These are phyloP conservation scores for Clavispora asparagi DNA, from an alignment of 805 yeast species.

Conservation along the genomic window DNA sequence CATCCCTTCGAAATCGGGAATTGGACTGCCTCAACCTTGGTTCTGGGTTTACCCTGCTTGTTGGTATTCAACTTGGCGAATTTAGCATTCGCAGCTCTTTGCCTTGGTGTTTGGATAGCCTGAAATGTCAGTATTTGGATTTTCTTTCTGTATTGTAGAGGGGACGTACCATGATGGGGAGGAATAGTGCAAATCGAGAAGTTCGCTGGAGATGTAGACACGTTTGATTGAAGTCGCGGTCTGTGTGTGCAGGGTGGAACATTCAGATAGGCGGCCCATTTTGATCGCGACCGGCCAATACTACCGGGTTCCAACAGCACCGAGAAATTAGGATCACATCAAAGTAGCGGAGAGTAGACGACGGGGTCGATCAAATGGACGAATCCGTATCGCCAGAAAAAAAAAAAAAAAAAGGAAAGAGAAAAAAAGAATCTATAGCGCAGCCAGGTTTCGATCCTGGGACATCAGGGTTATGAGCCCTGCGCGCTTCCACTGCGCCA, in stretches of 20 bases:
- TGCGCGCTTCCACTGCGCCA: slow-evolving; percentile 99
- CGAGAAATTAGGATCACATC: no score
- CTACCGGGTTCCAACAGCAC: no score
- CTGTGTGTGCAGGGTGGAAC: neutral
- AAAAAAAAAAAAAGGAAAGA: no score
- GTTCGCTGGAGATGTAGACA: slow-evolving; percentile 2
- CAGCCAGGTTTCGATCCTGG: slow-evolving; percentile 92
- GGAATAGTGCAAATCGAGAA: neutral
- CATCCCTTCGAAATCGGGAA: slow-evolving; percentile 60
- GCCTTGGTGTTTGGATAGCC: slow-evolving; percentile 83
- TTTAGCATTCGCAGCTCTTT: slow-evolving; percentile 80
- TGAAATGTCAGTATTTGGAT: slow-evolving; percentile 7
- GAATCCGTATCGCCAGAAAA: no score
- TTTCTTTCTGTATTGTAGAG: neutral
- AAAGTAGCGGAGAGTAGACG: no score
- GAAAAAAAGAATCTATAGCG: slow-evolving; percentile 51
- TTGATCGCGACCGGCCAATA: neutral
- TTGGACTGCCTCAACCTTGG: slow-evolving; percentile 30
- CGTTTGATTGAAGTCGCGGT: neutral
- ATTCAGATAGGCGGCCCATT: neutral
- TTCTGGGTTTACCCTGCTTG: slow-evolving; percentile 69
- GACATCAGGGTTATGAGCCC: slow-evolving; percentile 98
- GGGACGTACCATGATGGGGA: slow-evolving; percentile 1
- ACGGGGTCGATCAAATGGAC: no score
- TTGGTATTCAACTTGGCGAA: slow-evolving; percentile 69